Base-by-base conservation (phyloP, 768 basidiomycete genomes). In the Xanthoconium stramineum region DNA sequence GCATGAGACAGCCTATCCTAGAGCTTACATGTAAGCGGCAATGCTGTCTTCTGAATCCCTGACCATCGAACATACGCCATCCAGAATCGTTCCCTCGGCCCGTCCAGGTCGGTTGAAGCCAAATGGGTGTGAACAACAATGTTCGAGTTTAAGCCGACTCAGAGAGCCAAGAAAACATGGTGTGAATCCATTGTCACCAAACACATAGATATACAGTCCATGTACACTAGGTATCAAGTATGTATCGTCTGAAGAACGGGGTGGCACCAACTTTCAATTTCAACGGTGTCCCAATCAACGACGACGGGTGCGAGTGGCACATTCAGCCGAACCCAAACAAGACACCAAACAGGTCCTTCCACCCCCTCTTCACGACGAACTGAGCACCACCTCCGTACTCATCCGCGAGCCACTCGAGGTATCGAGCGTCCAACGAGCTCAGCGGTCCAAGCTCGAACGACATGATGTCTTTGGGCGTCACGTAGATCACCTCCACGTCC, bases 391-490 rank as follows among this genome's bases (percentile, higher is more conserved):
- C 76, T 5, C 78, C 83, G 56, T 88, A 88, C 69, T 89, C 86
- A 49, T 78, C 78, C 2, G 77, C 81, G 17, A 94, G 74, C 88
- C 89, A 92, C 66, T 90, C 88, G 35, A 91, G 72, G 66, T 91
- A 92, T 42, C 75, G 76, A n/a, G 79, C 84, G 58, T 93, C 91
- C 46, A 85, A 65, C 6, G 76, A 72, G 64, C 90, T 93, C 55
- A 90, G 71, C 8, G 89, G 85, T 1, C 89, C 86, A 0, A 93
- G 78, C 66, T 88, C 88, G 46, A 93, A 84, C 14, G 82, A 75
- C 12, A 83, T 52, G 9, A 92, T 74, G 56, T 90, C 87, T 61
- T 78, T 83, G 12, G 88, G 82, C 2, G 80, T 76, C 17, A 91
- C 69, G 12, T 84, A 72, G 42, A 80, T 68, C 29, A 65, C 55